Evolutionary conservation across 2,329 filamentous ascomycete species (phyloP).

Genomic region (Tolypocladium sp.): DNA sequence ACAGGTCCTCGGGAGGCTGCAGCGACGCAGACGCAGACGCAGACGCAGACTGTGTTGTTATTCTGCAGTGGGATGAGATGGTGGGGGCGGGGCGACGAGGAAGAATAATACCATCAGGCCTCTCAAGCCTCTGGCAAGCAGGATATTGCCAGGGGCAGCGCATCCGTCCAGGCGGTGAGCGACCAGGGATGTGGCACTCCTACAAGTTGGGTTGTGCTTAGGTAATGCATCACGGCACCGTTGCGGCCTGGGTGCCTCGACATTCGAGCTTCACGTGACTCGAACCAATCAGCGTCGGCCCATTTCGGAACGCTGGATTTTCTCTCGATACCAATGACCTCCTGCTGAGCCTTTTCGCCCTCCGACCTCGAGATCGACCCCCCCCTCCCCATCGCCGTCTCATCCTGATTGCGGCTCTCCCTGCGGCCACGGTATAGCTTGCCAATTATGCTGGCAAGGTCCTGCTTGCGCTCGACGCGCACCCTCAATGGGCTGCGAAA

Average conservation of each 20-base stretch:
- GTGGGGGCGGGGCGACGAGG: slow-evolving; percentile 19
- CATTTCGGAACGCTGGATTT: slow-evolving; percentile 35
- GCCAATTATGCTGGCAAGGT: slow-evolving; percentile 85
- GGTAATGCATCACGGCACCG: neutral
- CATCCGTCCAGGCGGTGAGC: neutral
- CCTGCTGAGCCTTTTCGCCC: slow-evolving; percentile 28
- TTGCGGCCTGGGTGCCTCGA: neutral
- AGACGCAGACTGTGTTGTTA: neutral
- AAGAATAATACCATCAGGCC: neutral
- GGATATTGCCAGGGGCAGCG: neutral
- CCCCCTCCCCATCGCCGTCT: slow-evolving; percentile 22
- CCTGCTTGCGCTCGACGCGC: slow-evolving; percentile 82
- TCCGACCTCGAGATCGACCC: slow-evolving; percentile 26
- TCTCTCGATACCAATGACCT: slow-evolving; percentile 27
- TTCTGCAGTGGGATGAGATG: slow-evolving; percentile 7
- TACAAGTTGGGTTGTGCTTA: neutral
- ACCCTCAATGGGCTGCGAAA: slow-evolving; percentile 70
- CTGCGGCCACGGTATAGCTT: slow-evolving; percentile 28
- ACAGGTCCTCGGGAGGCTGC: neutral
- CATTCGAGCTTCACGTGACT: slow-evolving; percentile 21
- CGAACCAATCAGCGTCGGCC: slow-evolving; percentile 30
- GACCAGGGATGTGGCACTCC: neutral
- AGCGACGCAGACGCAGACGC: neutral
- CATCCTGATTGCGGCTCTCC: slow-evolving; percentile 24
- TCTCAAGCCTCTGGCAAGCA: neutral